These are phyloP conservation scores for Lycium ferocissimum DNA, from an alignment of 257 asterid genomes.

Conservation along the genomic window DNA sequence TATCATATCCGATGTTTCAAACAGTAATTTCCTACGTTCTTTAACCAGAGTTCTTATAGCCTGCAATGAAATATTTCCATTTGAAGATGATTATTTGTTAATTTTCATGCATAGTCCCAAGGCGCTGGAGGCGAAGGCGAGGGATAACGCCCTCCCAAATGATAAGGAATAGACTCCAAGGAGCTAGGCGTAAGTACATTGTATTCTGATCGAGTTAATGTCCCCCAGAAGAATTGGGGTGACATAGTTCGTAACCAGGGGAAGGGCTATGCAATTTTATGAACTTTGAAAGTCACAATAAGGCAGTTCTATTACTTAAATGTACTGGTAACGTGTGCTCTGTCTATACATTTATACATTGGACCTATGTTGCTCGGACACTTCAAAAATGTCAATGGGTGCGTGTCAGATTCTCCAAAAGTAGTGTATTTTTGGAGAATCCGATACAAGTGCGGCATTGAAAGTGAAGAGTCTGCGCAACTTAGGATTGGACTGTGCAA, in stretches of 20 bases:
- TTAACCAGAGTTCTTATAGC: constrained; percentile 23
- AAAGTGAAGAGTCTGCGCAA: too few relatives aligned
- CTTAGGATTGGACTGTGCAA: too few relatives aligned
- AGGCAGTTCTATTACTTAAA: constrained; percentile 20
- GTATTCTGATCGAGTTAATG: constrained; percentile 42
- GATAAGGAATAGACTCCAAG: constrained; percentile 33
- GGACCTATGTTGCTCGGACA: too few relatives aligned
- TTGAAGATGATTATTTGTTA: constrained; percentile 45
- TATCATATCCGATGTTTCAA: constrained; percentile 62
- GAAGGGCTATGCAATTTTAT: background rate
- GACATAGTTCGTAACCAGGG: background rate
- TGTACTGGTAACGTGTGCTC: background rate
- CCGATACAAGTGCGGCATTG: too few relatives aligned
- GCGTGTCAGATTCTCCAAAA: too few relatives aligned
- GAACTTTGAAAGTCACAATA: background rate
- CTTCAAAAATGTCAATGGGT: too few relatives aligned
- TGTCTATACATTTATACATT: background rate
- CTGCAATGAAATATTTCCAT: constrained; percentile 8
- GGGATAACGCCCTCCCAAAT: constrained; percentile 70
- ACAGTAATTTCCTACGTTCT: constrained; percentile 56
- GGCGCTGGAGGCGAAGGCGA: constrained; percentile 80
- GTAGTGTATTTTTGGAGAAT: too few relatives aligned
- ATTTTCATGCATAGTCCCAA: constrained; percentile 73
- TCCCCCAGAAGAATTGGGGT: constrained; percentile 16
- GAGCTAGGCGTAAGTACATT: constrained; percentile 74